Conservation (phyloP, 257 asterid genomes). For the Jaltomata sinuosa region DNA sequence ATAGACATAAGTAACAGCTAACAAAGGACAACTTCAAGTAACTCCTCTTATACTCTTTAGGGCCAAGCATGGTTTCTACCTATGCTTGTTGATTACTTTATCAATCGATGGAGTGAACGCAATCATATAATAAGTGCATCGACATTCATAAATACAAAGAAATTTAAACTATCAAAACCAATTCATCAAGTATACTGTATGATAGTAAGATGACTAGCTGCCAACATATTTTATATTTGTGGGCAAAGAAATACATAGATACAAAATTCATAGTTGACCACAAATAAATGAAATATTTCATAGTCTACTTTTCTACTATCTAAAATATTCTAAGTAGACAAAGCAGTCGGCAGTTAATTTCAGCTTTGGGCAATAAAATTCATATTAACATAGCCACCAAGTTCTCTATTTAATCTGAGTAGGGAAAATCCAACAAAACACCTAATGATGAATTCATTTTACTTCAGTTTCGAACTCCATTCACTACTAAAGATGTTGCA, state of each 20-base stretch:
- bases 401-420: background rate
- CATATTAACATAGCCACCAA: no score
- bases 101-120: background rate
- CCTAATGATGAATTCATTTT: background rate
- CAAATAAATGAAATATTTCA: background rate
- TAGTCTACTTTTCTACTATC: background rate
- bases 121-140: background rate
- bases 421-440: background rate
- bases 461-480: slow-evolving; percentile 14
- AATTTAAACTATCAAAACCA: background rate
- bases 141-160: background rate
- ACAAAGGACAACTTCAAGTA: background rate
- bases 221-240: background rate
- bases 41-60: background rate
- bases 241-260: background rate
- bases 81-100: background rate
- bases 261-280: background rate
- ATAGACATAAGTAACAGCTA: background rate
- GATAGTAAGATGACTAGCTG: background rate
- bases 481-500: slow-evolving; percentile 3
- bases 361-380: slow-evolving; percentile 14
- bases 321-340: slow-evolving; percentile 1
- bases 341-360: slow-evolving; percentile 24
- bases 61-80: background rate
- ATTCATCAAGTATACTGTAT: background rate